phyloP scores from a whole-genome alignment of 2,329 filamentous ascomycete genomes.

The Sclerotinia spermophila region DNA sequence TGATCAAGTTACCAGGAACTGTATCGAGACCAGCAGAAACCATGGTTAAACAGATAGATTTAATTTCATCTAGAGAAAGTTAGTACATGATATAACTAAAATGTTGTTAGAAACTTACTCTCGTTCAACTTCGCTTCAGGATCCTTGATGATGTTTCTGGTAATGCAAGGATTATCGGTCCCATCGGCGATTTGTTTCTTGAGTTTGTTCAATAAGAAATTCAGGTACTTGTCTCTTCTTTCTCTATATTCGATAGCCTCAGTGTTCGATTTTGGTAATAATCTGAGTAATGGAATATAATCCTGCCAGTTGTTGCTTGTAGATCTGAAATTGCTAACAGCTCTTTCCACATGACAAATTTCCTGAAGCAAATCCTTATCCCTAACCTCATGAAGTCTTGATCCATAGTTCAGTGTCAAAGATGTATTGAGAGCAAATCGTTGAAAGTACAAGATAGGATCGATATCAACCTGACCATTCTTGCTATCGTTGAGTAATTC shows the following conservation, averaged over 20 bases:
- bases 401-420: conserved; percentile 75
- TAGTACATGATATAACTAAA: conserved; percentile 39
- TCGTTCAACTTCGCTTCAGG: conserved; percentile 66
- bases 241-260: conserved; percentile 62
- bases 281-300: conserved; percentile 71
- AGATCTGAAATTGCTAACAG: conserved; percentile 70
- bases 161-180: conserved; percentile 65
- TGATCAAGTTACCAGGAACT: conserved; percentile 73
- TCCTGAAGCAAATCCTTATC: conserved; percentile 66
- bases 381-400: conserved; percentile 64
- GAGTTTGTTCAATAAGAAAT: conserved; percentile 54
- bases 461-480: conserved; percentile 59
- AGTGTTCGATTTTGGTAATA: conserved; percentile 59
- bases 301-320: conserved; percentile 85
- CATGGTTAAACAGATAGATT: conserved; percentile 79
- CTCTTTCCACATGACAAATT: conserved; percentile 71
- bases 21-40: conserved; percentile 79
- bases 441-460: conserved; percentile 70
- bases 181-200: conserved; percentile 59
- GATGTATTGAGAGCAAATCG: conserved; percentile 74
- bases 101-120: conserved; percentile 41
- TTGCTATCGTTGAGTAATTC: conserved; percentile 65
- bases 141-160: conserved; percentile 58
- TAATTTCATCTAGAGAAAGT: conserved; percentile 61
- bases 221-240: conserved; percentile 65